A percentile compares a stretch with the other conserved stretches of the same genome.
These are phyloP conservation scores for Colletotrichum sp. DNA, from an alignment of 2,329 filamentous ascomycete genomes.

Conservation along the genomic window DNA sequence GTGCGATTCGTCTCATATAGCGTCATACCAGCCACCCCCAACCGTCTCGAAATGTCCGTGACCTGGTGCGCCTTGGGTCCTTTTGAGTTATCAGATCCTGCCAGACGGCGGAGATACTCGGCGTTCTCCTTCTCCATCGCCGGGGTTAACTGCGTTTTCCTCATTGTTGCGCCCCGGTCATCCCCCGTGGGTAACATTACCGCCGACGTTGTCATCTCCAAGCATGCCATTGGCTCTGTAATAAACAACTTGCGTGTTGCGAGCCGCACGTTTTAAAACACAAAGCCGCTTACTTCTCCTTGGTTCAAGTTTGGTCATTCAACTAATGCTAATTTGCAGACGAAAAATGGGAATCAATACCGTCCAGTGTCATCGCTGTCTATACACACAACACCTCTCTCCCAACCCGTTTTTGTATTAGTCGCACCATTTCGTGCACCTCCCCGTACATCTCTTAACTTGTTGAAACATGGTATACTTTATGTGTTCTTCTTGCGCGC, in stretches of 20 bases:
- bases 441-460: background rate
- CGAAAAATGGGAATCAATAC: background rate
- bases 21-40: background rate
- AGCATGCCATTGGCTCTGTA: background rate
- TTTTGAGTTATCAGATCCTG: conserved; percentile 11
- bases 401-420: background rate
- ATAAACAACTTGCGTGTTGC: background rate
- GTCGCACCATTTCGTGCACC: background rate
- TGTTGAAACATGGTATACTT: background rate
- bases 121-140: background rate
- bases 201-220: background rate
- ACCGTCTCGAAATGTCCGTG: background rate
- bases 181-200: background rate
- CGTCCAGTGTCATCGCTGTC: background rate
- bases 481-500: conserved; percentile 45
- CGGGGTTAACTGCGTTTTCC: background rate
- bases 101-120: background rate
- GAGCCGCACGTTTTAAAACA: background rate
- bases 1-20: background rate
- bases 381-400: background rate
- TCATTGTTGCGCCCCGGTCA: background rate
- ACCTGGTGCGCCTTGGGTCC: background rate
- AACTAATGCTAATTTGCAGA: background rate
- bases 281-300: background rate
- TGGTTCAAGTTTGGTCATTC: background rate